A percentile compares a stretch with the other conserved stretches of the same genome.
These are phyloP conservation scores for Acanthamoeba castellanii DNA, from an alignment of 208 protist genomes.

Conservation along the genomic window DNA sequence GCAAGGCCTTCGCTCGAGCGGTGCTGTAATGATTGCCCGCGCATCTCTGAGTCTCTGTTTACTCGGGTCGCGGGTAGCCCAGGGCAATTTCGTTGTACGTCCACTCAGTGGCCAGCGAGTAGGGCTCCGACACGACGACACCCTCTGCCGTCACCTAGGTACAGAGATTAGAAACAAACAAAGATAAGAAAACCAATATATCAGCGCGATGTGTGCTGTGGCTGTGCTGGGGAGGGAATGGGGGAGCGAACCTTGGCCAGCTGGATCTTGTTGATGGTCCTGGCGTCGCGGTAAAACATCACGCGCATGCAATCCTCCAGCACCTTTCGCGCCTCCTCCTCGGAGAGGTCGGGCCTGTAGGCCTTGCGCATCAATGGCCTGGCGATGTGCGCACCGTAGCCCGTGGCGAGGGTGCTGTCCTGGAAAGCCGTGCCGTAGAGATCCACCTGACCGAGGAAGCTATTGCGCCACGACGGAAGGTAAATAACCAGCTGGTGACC, in stretches of 20 bases:
- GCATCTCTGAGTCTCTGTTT: not conserved
- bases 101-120: conserved; percentile 96
- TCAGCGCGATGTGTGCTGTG: too few relatives aligned
- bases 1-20: too few relatives aligned
- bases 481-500: too few relatives aligned
- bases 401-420: conserved; percentile 95
- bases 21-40: not conserved
- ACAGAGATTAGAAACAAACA: conserved; percentile 88
- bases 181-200: conserved; percentile 88
- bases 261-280: conserved; percentile 95
- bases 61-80: conserved; percentile 23
- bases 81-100: conserved; percentile 77
- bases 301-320: conserved; percentile 95
- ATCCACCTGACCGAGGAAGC: conserved; percentile 96
- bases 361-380: conserved; percentile 95
- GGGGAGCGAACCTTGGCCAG: not conserved
- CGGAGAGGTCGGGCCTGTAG: conserved; percentile 90
- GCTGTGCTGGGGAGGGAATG: not conserved
- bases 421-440: conserved; percentile 95
- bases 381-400: conserved; percentile 96
- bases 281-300: conserved; percentile 97
- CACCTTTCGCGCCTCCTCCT: conserved; percentile 92
- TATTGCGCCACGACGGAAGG: not conserved
- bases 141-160: conserved; percentile 84
- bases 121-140: conserved; percentile 93